These are phyloP conservation scores for Desmodesmus armatus DNA, from an alignment of 139 green algal genomes.

Conservation along the genomic window DNA sequence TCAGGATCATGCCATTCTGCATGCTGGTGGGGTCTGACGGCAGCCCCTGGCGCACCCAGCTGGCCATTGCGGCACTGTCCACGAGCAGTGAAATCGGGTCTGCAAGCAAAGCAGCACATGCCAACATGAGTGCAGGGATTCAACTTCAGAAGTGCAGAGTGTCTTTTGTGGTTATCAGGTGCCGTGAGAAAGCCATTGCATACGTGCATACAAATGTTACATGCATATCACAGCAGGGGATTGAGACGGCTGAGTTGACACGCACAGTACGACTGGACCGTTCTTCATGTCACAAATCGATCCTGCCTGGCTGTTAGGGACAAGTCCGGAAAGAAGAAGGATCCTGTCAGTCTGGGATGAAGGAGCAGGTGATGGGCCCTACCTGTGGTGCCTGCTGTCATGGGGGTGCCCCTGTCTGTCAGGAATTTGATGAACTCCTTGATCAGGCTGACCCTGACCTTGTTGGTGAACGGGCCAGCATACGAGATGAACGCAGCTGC, in stretches of 20 bases:
- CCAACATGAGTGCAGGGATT: no score
- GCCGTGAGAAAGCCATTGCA: no score
- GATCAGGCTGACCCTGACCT: slow-evolving; percentile 76
- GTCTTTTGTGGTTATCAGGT: no score
- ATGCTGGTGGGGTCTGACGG: slow-evolving; percentile 81
- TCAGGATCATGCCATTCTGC: slow-evolving; percentile 86
- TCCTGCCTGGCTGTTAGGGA: no score
- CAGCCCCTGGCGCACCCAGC: slow-evolving; percentile 81
- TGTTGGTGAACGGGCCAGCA: slow-evolving; percentile 81
- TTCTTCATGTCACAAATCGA: no score
- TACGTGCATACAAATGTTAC: no score
- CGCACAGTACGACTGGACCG: no score
- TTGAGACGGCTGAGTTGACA: neutral
- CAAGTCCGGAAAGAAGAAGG: no score
- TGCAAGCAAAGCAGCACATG: slow-evolving; percentile 39
- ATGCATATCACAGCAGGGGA: no score
- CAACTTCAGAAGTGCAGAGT: no score
- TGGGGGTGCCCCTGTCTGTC: slow-evolving; percentile 71
- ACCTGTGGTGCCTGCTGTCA: slow-evolving; percentile 82
- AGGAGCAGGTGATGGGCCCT: neutral
- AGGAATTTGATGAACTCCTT: slow-evolving; percentile 83
- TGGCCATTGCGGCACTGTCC: slow-evolving; percentile 81
- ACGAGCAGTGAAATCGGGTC: slow-evolving; percentile 67
- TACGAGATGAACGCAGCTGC: slow-evolving; percentile 79
- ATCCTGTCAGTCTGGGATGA: neutral